Evolutionary conservation across 257 asterid genomes (phyloP), one percentile per base, ranked within the genome.

Genomic region (Nicotiana paniculata): DNA sequence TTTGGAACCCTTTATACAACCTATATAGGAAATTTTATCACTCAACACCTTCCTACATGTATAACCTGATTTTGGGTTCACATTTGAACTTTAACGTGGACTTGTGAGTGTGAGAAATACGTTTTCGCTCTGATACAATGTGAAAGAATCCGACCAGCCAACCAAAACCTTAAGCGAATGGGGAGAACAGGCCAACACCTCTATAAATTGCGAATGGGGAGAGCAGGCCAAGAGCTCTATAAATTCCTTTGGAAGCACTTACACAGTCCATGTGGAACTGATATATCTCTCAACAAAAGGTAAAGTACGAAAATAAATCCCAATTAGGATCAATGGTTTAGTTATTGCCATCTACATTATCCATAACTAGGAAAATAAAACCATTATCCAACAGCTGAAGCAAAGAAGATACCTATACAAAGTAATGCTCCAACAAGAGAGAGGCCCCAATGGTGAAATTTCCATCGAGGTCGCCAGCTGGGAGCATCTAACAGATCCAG

Each of bases 401-500:
- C 68, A 53, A 28, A 53, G 80, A 67, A 86, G 91, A 81, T 82
- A 94, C 99, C 95, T 85, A 96, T 89, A 87, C 99, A 96, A 75
- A 96, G 86, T 74, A 86, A 84, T 85, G 99, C 99, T 81, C 99
- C 99, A 83, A 96, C 54, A 85, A 96, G 99, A 87, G 99, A 96
- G 85, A 96, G 94, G 84, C 99, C 94, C 99, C 99, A 96, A 81
- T 96, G 99, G 89, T 96, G 98, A 91, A 94, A 96, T 83, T 93
- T 96, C 99, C 99, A 96, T 75, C 99, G 95, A 80, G 98, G 99
- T 61, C 99, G 98, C 99, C 99, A 96, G 90, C 99, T 93, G 87
- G 98, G 99, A 85, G 99, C 98, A 91, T 96, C 99, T 82, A 96
- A 87, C 78, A 96, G 95, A 90, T 96, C 99, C 90, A 96, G 88